These are phyloP conservation scores for Coniella vitis DNA, from an alignment of 2,329 filamentous ascomycete species.

Conservation along the genomic window DNA sequence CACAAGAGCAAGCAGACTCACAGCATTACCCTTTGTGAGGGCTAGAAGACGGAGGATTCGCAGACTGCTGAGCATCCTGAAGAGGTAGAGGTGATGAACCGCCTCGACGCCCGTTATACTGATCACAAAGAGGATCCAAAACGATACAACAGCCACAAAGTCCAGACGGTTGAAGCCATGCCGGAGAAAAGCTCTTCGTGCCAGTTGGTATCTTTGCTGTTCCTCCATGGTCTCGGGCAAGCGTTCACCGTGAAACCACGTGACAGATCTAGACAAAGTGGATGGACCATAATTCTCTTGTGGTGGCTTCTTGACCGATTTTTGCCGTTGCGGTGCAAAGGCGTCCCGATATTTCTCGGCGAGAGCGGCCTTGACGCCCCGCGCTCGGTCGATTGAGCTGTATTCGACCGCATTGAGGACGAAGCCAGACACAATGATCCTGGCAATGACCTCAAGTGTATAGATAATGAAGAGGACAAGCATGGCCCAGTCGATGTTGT, in stretches of 20 bases:
- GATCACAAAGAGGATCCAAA: slow-evolving; percentile 83
- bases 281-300: slow-evolving; percentile 45
- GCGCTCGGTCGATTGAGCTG: slow-evolving; percentile 76
- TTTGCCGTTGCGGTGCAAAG: slow-evolving; percentile 74
- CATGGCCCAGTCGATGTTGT: slow-evolving; percentile 70
- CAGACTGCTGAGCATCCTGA: slow-evolving; percentile 93
- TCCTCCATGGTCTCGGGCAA: slow-evolving; percentile 61
- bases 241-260: slow-evolving; percentile 60
- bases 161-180: slow-evolving; percentile 96
- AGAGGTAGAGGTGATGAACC: slow-evolving; percentile 71
- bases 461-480: slow-evolving; percentile 83
- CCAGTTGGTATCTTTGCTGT: slow-evolving; percentile 77
- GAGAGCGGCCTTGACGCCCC: slow-evolving; percentile 67
- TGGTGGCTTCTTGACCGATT: slow-evolving; percentile 51
- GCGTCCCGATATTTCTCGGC: slow-evolving; percentile 69
- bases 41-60: slow-evolving; percentile 87
- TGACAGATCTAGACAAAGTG: slow-evolving; percentile 71
- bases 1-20: slow-evolving; percentile 38
- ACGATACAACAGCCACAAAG: slow-evolving; percentile 89
- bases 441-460: slow-evolving; percentile 74
- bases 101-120: slow-evolving; percentile 63
- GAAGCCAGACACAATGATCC: slow-evolving; percentile 89
- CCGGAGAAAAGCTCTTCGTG: slow-evolving; percentile 83
- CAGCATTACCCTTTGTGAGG: slow-evolving; percentile 86
- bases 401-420: slow-evolving; percentile 87